Conservation (phyloP, 345 rosid species). For the Dipteronia dyeriana region DNA sequence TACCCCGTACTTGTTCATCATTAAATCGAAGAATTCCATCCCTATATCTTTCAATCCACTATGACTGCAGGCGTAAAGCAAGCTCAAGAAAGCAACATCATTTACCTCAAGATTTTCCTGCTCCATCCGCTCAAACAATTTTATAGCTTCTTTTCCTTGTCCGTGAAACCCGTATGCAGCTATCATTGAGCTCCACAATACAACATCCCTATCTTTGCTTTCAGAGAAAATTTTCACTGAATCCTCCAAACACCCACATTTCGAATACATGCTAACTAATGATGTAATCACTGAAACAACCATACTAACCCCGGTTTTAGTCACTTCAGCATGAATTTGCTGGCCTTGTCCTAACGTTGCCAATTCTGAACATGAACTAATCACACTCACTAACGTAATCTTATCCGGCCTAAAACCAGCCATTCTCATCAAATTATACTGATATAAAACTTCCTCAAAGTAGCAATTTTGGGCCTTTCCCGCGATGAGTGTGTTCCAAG, state of each 20-base stretch:
- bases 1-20: conserved; percentile 50
- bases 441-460: conserved; percentile 50
- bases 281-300: conserved; percentile 57
- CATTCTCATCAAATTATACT: conserved; percentile 58
- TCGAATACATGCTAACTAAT: conserved; percentile 72
- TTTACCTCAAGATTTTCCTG: conserved; percentile 41
- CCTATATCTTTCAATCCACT: conserved; percentile 73
- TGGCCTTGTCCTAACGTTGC: conserved; percentile 74
- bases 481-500: conserved; percentile 73
- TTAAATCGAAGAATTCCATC: conserved; percentile 50
- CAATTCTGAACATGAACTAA: conserved; percentile 74
- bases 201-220: conserved; percentile 54
- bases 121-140: conserved; percentile 59
- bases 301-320: conserved; percentile 54
- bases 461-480: conserved; percentile 69
- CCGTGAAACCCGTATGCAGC: conserved; percentile 89
- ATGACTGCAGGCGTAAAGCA: conserved; percentile 85
- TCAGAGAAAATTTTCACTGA: conserved; percentile 58
- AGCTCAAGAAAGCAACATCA: conserved; percentile 64
- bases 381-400: conserved; percentile 65
- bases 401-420: conserved; percentile 56
- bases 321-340: conserved; percentile 72
- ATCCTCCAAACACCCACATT: conserved; percentile 72
- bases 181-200: conserved; percentile 84
- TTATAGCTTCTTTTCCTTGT: conserved; percentile 54